These are phyloP conservation scores for Metrosideros polymorpha DNA, from an alignment of 441 rosid genomes.

Conservation along the genomic window DNA sequence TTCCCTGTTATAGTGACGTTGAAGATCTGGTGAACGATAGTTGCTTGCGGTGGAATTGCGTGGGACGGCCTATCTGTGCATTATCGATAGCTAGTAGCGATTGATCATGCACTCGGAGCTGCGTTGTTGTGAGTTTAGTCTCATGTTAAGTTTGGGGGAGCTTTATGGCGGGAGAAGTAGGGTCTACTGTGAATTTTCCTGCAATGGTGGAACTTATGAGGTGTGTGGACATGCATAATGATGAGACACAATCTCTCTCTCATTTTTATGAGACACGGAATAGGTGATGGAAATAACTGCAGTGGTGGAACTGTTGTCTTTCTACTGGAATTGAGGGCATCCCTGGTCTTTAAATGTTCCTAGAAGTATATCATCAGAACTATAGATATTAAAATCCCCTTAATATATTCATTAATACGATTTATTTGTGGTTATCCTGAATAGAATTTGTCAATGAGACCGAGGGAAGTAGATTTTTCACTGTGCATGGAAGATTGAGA, in stretches of 20 bases:
- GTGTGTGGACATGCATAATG: not conserved
- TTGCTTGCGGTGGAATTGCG: not conserved
- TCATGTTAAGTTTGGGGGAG: not conserved
- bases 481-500: not conserved
- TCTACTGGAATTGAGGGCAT: not conserved
- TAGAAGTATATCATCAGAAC: not conserved
- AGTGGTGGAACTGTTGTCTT: not conserved
- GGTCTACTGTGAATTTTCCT: not conserved
- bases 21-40: not conserved
- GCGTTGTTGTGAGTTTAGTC: not conserved
- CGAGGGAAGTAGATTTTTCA: not conserved
- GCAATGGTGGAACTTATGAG: not conserved
- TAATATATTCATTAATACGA: not conserved
- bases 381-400: not conserved
- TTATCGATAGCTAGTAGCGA: not conserved
- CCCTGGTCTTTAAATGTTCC: not conserved
- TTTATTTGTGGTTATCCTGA: not conserved
- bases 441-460: not conserved
- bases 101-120: not conserved
- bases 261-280: not conserved
- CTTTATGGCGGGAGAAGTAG: not conserved
- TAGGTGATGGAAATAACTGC: not conserved
- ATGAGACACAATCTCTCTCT: not conserved
- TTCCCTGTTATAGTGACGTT: not conserved
- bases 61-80: not conserved